Conservation (phyloP, 2,329 filamentous ascomycete genomes). For the Colletotrichum spinosum region DNA sequence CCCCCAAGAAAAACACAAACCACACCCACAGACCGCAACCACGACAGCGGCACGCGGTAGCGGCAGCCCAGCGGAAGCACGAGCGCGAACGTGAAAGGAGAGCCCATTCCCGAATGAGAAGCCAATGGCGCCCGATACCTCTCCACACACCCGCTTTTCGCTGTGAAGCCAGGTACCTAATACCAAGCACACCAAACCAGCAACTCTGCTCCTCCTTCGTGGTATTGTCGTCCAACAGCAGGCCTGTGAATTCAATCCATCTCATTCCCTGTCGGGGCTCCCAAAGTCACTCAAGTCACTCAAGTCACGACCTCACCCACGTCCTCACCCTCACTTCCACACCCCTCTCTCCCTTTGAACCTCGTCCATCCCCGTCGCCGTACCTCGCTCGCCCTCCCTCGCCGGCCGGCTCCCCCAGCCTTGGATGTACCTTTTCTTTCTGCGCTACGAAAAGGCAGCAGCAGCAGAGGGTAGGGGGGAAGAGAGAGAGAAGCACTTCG, state of each 20-base stretch:
- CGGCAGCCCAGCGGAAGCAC: slow-evolving; percentile 23
- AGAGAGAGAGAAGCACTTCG: no score
- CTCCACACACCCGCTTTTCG: background rate
- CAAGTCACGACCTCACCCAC: slow-evolving; percentile 31
- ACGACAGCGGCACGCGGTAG: slow-evolving; percentile 8
- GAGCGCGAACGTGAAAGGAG: slow-evolving; percentile 17
- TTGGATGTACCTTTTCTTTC: no score
- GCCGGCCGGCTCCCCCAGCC: slow-evolving; percentile 18
- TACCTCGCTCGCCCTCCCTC: slow-evolving; percentile 30
- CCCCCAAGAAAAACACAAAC: background rate
- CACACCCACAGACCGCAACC: background rate
- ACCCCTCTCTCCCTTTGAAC: slow-evolving; percentile 17
- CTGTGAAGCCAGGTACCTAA: slow-evolving; percentile 1
- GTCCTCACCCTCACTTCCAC: slow-evolving; percentile 16
- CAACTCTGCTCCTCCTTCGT: background rate
- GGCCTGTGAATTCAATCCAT: slow-evolving; percentile 26
- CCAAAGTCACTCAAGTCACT: slow-evolving; percentile 29
- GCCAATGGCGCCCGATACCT: background rate
- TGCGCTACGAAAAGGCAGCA: no score
- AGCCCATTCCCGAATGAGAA: background rate
- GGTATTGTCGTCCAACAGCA: slow-evolving; percentile 16
- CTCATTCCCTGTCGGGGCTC: slow-evolving; percentile 31
- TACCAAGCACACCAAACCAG: slow-evolving; percentile 7
- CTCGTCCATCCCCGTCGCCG: slow-evolving; percentile 5
- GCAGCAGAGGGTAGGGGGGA: no score